Evolutionary conservation across 805 yeast species (phyloP).

Genomic region (Candida maltosa): DNA sequence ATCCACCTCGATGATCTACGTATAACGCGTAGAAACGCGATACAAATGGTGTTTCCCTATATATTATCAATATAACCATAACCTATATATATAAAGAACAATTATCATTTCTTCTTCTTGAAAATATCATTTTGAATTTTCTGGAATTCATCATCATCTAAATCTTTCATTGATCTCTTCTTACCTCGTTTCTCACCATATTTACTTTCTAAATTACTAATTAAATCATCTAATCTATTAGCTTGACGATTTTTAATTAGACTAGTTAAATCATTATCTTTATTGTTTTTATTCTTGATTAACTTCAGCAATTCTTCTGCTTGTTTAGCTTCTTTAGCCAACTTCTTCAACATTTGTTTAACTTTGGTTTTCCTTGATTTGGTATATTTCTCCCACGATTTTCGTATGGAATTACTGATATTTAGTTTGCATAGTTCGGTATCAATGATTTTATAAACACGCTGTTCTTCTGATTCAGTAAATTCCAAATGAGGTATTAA

Average conservation of each 20-base stretch:
- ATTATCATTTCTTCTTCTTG: constrained; percentile 24
- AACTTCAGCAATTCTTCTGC: constrained; percentile 48
- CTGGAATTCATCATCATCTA: constrained; percentile 51
- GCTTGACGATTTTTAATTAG: constrained; percentile 49
- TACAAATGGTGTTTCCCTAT: no score
- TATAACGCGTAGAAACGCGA: no score
- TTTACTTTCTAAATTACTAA: constrained; percentile 47
- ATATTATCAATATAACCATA: no score
- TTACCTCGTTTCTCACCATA: constrained; percentile 41
- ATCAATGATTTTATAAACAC: constrained; percentile 54
- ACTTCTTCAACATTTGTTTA: constrained; percentile 44
- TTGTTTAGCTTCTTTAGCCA: constrained; percentile 64
- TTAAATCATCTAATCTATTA: constrained; percentile 42
- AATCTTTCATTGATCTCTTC: constrained; percentile 31
- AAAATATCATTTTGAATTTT: constrained; percentile 38
- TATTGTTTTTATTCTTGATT: constrained; percentile 24
- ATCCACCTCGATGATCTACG: no score
- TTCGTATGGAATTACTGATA: constrained; percentile 26
- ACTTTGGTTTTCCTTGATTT: constrained; percentile 47
- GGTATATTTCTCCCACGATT: constrained; percentile 50
- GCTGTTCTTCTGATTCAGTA: constrained; percentile 52
- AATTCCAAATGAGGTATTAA: constrained; percentile 74
- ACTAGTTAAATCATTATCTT: constrained; percentile 41
- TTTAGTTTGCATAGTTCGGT: constrained; percentile 28
- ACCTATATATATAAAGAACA: no score